A percentile compares a stretch with the other conserved stretches of the same genome.
phyloP scores from a whole-genome alignment of 768 basidiomycete species.

The Lactarius quietus region DNA sequence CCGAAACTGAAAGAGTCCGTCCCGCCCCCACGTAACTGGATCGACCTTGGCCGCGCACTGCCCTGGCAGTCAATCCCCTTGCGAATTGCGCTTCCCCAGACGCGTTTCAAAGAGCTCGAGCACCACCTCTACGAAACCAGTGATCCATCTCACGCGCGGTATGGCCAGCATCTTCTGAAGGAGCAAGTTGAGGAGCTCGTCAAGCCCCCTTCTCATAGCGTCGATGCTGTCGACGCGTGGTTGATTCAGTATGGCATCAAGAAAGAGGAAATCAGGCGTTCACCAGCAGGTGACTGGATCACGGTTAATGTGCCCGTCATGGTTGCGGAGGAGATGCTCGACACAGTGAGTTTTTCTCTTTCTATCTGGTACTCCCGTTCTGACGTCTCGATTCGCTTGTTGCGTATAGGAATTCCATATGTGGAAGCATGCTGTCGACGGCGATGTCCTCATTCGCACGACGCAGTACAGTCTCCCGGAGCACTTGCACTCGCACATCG shows the following conservation, averaged over 20 bases:
- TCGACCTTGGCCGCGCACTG: conserved; percentile 40
- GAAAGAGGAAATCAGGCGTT: conserved; percentile 42
- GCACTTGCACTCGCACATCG: conserved; percentile 55
- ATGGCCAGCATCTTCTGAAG: conserved; percentile 50
- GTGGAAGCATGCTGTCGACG: conserved; percentile 53
- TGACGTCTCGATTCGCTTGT: background rate
- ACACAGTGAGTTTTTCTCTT: conserved; percentile 48
- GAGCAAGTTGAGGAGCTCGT: conserved; percentile 61
- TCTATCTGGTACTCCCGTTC: background rate
- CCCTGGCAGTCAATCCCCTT: conserved; percentile 47
- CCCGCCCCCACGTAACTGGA: conserved; percentile 49
- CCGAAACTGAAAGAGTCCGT: conserved; percentile 21
- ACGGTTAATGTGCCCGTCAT: conserved; percentile 53
- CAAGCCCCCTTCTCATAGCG: conserved; percentile 51
- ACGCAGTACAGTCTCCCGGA: conserved; percentile 64
- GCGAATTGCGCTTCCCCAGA: conserved; percentile 35
- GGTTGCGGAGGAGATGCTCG: conserved; percentile 65
- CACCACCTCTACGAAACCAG: conserved; percentile 27
- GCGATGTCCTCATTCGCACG: conserved; percentile 53
- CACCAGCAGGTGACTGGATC: conserved; percentile 69
- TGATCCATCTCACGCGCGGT: conserved; percentile 28
- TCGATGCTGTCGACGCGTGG: conserved; percentile 59
- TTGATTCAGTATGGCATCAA: conserved; percentile 51
- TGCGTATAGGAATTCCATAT: conserved; percentile 53
- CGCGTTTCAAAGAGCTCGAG: conserved; percentile 28